Evolutionary conservation across 2,329 filamentous ascomycete species (phyloP).

Genomic region (Eutypella sp.): DNA sequence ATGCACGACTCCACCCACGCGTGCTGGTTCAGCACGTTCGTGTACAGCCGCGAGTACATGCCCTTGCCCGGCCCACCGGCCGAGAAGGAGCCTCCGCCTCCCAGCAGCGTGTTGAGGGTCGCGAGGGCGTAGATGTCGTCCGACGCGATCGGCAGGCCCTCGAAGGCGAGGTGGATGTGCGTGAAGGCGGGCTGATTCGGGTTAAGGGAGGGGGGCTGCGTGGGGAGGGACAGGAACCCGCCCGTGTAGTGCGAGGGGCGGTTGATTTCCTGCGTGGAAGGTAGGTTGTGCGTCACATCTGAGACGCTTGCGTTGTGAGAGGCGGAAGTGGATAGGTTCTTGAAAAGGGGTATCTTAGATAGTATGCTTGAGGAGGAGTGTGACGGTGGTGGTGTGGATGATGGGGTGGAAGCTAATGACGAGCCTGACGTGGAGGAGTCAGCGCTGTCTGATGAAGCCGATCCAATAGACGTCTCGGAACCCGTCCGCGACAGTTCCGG

Average conservation of each 20-base stretch:
- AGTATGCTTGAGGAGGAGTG: constrained; percentile 66
- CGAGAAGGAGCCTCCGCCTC: constrained; percentile 93
- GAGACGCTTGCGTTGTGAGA: constrained; percentile 55
- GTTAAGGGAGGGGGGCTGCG: constrained; percentile 71
- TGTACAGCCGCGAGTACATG: constrained; percentile 98
- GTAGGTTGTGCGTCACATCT: constrained; percentile 36
- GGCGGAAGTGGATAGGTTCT: constrained; percentile 76
- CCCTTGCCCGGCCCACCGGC: constrained; percentile 96
- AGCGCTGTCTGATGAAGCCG: constrained; percentile 28
- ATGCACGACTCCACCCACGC: constrained; percentile 96
- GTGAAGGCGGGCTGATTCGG: constrained; percentile 76
- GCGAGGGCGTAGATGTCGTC: constrained; percentile 95
- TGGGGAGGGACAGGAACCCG: constrained; percentile 81
- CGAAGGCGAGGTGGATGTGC: constrained; percentile 93
- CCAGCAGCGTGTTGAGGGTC: constrained; percentile 90
- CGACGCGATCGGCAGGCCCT: constrained; percentile 84
- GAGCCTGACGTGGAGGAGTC: constrained; percentile 28
- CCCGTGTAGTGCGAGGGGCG: constrained; percentile 81
- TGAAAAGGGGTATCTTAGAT: constrained; percentile 84
- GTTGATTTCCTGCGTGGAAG: constrained; percentile 50
- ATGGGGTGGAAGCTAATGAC: constrained; percentile 27
- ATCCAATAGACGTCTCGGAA: constrained; percentile 52
- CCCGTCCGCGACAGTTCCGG: constrained; percentile 49
- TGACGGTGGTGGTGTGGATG: constrained; percentile 34
- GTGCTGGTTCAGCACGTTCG: constrained; percentile 95